These are phyloP conservation scores for Saturnispora zaruensis DNA, from an alignment of 805 yeast species.

Conservation along the genomic window DNA sequence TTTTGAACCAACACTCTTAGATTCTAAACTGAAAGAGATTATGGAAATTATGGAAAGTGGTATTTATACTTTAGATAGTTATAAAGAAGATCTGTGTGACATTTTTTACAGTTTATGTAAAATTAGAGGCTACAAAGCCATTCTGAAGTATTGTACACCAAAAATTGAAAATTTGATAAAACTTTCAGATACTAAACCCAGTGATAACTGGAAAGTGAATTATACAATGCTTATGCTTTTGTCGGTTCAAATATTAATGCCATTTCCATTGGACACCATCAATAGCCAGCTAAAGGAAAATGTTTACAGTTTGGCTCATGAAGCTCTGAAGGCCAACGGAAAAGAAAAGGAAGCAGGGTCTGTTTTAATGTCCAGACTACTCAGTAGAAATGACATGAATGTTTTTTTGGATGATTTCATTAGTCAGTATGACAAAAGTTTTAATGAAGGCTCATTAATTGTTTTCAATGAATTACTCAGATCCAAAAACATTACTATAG, in stretches of 20 bases:
- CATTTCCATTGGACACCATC: slow-evolving; percentile 51
- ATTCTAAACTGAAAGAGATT: not conserved
- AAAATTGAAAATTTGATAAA: not conserved
- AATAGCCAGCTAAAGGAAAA: slow-evolving; percentile 25
- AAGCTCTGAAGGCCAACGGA: slow-evolving; percentile 38
- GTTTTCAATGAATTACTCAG: not conserved
- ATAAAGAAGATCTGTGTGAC: not conserved
- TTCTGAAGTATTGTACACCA: not conserved
- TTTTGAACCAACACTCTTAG: not conserved
- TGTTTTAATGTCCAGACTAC: slow-evolving; percentile 41
- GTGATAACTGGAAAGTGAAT: slow-evolving; percentile 7
- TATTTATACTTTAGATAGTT: not conserved
- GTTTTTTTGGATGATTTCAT: slow-evolving; percentile 20
- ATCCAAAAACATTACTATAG: not conserved
- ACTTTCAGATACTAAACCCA: not conserved
- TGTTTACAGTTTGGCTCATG: slow-evolving; percentile 31
- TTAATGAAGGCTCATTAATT: not conserved
- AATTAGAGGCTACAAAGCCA: not conserved
- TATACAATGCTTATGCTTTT: slow-evolving; percentile 63
- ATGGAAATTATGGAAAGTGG: not conserved
- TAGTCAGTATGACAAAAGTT: slow-evolving; percentile 4
- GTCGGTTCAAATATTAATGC: slow-evolving; percentile 58
- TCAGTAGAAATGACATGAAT: slow-evolving; percentile 40
- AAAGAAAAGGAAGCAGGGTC: slow-evolving; percentile 50
- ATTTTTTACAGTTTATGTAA: slow-evolving; percentile 1